Conservation (phyloP, 1,139 yeast species). For the Nakaseomyces sp. region DNA sequence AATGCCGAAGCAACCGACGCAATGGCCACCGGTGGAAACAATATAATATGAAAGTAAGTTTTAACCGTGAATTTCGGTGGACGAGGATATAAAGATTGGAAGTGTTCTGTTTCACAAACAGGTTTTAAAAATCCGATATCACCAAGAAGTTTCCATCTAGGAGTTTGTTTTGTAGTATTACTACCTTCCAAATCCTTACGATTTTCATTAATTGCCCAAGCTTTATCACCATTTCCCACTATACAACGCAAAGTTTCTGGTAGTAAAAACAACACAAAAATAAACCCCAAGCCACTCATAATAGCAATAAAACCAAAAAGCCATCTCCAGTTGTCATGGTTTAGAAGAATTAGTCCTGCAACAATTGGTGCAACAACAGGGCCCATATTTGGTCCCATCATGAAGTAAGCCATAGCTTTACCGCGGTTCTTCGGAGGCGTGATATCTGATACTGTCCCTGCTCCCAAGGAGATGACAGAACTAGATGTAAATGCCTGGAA, state of each 20-base stretch:
- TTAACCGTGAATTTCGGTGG: conserved; percentile 43
- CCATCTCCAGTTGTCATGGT: conserved; percentile 46
- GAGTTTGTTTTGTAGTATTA: background rate
- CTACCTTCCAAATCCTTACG: conserved; percentile 9
- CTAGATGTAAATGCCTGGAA: conserved; percentile 51
- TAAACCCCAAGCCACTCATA: conserved; percentile 36
- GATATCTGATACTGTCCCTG: conserved; percentile 48
- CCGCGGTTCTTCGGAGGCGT: conserved; percentile 42
- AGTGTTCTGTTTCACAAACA: conserved; percentile 17
- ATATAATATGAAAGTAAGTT: conserved; percentile 35
- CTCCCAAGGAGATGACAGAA: conserved; percentile 46
- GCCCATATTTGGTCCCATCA: conserved; percentile 55
- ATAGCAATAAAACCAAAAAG: conserved; percentile 46
- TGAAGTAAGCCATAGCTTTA: conserved; percentile 43
- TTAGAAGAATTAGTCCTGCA: conserved; percentile 35
- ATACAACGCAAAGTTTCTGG: conserved; percentile 50
- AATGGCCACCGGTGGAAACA: conserved; percentile 39
- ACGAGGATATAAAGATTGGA: conserved; percentile 32
- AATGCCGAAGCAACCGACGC: conserved; percentile 45
- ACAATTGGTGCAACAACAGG: conserved; percentile 49
- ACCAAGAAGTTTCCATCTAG: conserved; percentile 15
- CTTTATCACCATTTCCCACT: conserved; percentile 44
- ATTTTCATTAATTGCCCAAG: conserved; percentile 16
- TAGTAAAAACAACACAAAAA: conserved; percentile 36
- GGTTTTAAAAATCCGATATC: conserved; percentile 28